Conservation (phyloP, 2,329 filamentous ascomycete species). For the Colletotrichum chlorophyti region DNA sequence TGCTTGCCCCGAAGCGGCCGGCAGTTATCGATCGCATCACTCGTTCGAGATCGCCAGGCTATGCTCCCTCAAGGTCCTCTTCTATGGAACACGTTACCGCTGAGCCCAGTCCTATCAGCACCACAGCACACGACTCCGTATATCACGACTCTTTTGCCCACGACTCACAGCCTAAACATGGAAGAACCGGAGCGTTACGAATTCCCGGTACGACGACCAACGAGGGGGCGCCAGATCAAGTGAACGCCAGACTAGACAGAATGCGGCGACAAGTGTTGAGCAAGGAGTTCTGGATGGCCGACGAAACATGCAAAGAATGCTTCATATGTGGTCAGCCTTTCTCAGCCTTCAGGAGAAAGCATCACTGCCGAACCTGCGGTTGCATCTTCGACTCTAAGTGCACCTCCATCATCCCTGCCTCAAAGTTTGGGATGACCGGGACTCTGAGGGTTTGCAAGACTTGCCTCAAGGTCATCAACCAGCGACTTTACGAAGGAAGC, state of each 20-base stretch:
- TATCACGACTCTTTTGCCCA: conserved; percentile 63
- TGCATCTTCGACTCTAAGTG: conserved; percentile 98
- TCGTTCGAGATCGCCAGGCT: conserved; percentile 49
- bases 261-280: conserved; percentile 88
- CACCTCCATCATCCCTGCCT: conserved; percentile 87
- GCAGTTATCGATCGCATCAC: conserved; percentile 64
- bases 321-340: conserved; percentile 92
- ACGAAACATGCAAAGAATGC: conserved; percentile 97
- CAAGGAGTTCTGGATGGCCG: conserved; percentile 99
- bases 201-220: conserved; percentile 64
- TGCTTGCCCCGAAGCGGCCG: conserved; percentile 51
- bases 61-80: conserved; percentile 60
- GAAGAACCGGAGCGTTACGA: conserved; percentile 52
- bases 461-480: conserved; percentile 89
- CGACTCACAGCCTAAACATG: conserved; percentile 51
- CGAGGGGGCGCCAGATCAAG: conserved; percentile 63
- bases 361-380: conserved; percentile 95
- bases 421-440: conserved; percentile 85
- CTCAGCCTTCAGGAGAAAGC: conserved; percentile 92
- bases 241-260: conserved; percentile 69
- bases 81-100: conserved; percentile 64
- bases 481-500: conserved; percentile 81
- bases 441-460: conserved; percentile 90
- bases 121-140: conserved; percentile 64
- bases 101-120: conserved; percentile 63